Base-by-base conservation (phyloP, 1,284 basidiomycete genomes). In the Heterobasidion irregulare region DNA sequence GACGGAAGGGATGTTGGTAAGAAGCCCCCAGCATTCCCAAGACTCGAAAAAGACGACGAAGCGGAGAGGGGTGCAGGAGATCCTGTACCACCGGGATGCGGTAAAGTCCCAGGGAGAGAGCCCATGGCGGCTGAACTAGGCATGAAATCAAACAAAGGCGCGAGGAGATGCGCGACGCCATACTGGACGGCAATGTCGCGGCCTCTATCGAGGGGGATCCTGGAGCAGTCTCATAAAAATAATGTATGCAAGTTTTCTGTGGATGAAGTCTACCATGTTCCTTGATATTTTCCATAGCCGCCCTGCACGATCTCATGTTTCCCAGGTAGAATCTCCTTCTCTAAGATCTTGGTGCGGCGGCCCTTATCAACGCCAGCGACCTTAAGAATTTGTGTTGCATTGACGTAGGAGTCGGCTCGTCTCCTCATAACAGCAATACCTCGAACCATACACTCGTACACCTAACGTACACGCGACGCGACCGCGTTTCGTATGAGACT, bases 291-390 rank as follows among this genome's bases (percentile, higher is more conserved):
- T 47, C 97, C 97, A 67, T 98, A 99, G 45, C 97, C 97, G 50
- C 97, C 97, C 70, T 99, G 97, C 10, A 99, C 94, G 71, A 99
- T 99, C 72, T 99, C 96, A 71, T 99, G 95, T 71, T 93, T 89
- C 53, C 95, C 95, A 48, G 90, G 89, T 45, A 95, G 80, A 59
- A 99, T 92, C 74, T 99, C 96, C 70, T 96, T 97, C 75, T 99
- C 97, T 41, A 99, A 79, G 57, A 98, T 98, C 80, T 98, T 98
- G 19, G 96, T 98, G 47, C 97, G 81, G 44, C 90, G 83, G 2
- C 94, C 94, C 73, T 99, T 99, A 72, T 97, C 94, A 58, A 99
- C 89, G 46, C 97, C 97, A 8, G 97, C 97, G 46, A 99, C 95
- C 73, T 99, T 99, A 66, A 99, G 84, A 60, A 99, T 98, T 72